These are phyloP conservation scores for Zygosaccharomyces kombuchaensis DNA, from an alignment of 805 yeast species.

Conservation along the genomic window DNA sequence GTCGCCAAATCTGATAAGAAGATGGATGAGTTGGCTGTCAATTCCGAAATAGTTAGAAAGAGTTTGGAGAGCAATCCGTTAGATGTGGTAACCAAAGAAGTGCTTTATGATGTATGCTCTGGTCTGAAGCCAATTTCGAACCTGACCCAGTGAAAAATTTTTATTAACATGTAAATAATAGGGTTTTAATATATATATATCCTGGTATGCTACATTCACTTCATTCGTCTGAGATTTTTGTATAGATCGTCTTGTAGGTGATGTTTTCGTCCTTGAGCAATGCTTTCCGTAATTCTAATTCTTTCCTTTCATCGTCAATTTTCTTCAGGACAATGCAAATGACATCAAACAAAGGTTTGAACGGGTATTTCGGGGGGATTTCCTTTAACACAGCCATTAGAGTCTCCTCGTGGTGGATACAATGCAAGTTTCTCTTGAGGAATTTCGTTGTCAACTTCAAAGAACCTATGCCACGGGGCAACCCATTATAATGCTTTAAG, in stretches of 20 bases:
- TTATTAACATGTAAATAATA: slow-evolving; percentile 5
- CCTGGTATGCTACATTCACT: not conserved
- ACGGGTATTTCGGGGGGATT: slow-evolving; percentile 19
- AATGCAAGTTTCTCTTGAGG: slow-evolving; percentile 19
- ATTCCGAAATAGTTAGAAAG: slow-evolving; percentile 24
- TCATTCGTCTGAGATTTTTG: slow-evolving; percentile 1
- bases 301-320: slow-evolving; percentile 7
- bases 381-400: slow-evolving; percentile 13
- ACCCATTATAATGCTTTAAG: slow-evolving; percentile 17
- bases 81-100: slow-evolving; percentile 16
- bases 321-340: slow-evolving; percentile 15
- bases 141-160: slow-evolving; percentile 11
- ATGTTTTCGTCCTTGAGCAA: slow-evolving; percentile 20
- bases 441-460: slow-evolving; percentile 14
- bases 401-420: slow-evolving; percentile 8
- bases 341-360: slow-evolving; percentile 15
- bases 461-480: slow-evolving; percentile 9
- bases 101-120: slow-evolving; percentile 30
- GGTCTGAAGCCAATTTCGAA: slow-evolving; percentile 30
- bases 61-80: slow-evolving; percentile 23
- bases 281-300: slow-evolving; percentile 21
- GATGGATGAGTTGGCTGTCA: slow-evolving; percentile 14
- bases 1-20: slow-evolving; percentile 19
- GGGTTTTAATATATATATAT: not conserved
- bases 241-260: not conserved